These are phyloP conservation scores for Agaricus subrufescens DNA, from an alignment of 768 basidiomycete genomes.

Conservation along the genomic window DNA sequence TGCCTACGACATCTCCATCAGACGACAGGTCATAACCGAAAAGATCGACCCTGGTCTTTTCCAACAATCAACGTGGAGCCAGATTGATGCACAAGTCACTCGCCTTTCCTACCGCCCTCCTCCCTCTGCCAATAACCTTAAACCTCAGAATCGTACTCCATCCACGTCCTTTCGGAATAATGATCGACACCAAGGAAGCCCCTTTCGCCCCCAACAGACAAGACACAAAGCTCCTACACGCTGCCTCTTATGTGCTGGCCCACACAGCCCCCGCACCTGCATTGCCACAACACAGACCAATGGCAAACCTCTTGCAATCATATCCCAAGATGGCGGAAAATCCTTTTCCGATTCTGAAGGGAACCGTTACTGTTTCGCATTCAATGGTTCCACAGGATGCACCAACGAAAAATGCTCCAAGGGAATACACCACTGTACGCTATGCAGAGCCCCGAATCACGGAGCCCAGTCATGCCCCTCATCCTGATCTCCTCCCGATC, in stretches of 20 bases:
- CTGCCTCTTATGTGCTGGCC: too few relatives aligned
- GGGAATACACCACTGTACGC: conserved; percentile 14
- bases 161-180: too few relatives aligned
- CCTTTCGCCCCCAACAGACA: background rate
- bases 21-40: conserved; percentile 2
- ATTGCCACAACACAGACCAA: too few relatives aligned
- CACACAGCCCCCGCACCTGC: too few relatives aligned
- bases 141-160: too few relatives aligned
- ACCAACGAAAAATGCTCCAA: background rate
- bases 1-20: conserved; percentile 14
- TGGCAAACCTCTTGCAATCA: too few relatives aligned
- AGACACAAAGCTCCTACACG: too few relatives aligned
- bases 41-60: conserved; percentile 7
- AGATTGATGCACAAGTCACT: background rate
- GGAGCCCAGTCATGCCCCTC: conserved; percentile 14
- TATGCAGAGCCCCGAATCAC: conserved; percentile 14
- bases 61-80: conserved; percentile 12
- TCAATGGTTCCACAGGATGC: conserved; percentile 13
- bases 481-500: conserved; percentile 15
- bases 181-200: too few relatives aligned
- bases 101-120: too few relatives aligned
- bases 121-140: too few relatives aligned
- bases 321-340: too few relatives aligned
- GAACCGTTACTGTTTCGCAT: conserved; percentile 12
- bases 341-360: background rate